Evolutionary conservation across 129 eudicot genomes (phyloP).

Genomic region (Scalesia atractyloides): DNA sequence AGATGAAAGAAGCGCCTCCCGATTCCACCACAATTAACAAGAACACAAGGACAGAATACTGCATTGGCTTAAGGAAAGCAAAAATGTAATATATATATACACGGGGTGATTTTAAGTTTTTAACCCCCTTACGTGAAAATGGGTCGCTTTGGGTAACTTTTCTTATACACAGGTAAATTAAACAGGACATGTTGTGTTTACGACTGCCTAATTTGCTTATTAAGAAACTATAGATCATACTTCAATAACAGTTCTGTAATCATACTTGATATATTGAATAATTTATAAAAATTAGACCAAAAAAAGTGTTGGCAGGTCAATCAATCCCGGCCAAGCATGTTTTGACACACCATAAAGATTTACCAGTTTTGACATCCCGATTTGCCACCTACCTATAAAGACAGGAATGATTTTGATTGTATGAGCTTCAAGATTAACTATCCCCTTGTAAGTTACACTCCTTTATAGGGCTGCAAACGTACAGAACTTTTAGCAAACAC

Average conservation of each 20-base stretch:
- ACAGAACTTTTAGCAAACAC: no score
- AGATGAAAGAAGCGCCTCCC: conserved; percentile 76
- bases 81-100: not conserved
- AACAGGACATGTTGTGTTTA: not conserved
- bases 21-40: conserved; percentile 71
- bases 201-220: not conserved
- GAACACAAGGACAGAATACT: conserved; percentile 78
- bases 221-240: not conserved
- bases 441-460: not conserved
- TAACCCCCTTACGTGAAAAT: not conserved
- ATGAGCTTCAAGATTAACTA: conserved; percentile 4
- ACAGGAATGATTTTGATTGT: not conserved
- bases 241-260: not conserved
- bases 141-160: not conserved
- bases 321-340: not conserved
- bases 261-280: not conserved
- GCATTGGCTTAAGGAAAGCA: conserved; percentile 53
- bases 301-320: not conserved
- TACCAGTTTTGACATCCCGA: not conserved
- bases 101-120: not conserved
- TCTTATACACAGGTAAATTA: not conserved
- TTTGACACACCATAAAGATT: not conserved
- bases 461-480: not conserved
- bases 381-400: not conserved
- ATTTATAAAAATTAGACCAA: not conserved